Evolutionary conservation across 805 yeast species (phyloP).

Genomic region (Suhomyces xylopsoci): DNA sequence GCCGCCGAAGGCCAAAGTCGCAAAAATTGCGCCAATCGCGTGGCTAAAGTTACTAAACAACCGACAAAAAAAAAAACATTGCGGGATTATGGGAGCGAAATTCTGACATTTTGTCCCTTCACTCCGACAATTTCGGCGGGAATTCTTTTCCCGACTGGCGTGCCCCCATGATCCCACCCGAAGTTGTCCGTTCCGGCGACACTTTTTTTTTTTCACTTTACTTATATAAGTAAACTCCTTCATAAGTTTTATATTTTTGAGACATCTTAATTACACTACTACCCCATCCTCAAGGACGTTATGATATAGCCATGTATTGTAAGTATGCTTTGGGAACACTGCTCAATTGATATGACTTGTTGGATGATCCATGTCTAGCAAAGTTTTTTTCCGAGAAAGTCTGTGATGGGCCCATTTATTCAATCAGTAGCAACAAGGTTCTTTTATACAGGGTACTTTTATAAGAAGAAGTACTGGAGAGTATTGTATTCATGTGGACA

Average conservation of each 20-base stretch:
- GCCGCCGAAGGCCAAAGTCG: neutral
- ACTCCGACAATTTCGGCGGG: neutral
- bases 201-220: neutral
- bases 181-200: constrained; percentile 1
- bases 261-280: neutral
- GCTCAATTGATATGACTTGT: neutral
- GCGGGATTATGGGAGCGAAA: neutral
- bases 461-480: too few relatives aligned
- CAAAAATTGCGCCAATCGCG: constrained; percentile 1
- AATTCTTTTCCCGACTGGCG: neutral
- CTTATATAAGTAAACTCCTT: neutral
- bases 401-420: neutral
- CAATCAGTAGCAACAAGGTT: neutral
- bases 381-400: neutral
- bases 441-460: neutral
- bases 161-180: constrained; percentile 5
- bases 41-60: neutral
- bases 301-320: constrained; percentile 12
- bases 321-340: neutral
- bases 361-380: neutral
- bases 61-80: neutral
- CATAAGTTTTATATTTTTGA: neutral
- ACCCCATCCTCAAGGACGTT: neutral
- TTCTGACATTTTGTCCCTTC: neutral
- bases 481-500: too few relatives aligned